phyloP scores from a whole-genome alignment of 2,329 filamentous ascomycete species.

The Hymenoscyphus fructigenus region DNA sequence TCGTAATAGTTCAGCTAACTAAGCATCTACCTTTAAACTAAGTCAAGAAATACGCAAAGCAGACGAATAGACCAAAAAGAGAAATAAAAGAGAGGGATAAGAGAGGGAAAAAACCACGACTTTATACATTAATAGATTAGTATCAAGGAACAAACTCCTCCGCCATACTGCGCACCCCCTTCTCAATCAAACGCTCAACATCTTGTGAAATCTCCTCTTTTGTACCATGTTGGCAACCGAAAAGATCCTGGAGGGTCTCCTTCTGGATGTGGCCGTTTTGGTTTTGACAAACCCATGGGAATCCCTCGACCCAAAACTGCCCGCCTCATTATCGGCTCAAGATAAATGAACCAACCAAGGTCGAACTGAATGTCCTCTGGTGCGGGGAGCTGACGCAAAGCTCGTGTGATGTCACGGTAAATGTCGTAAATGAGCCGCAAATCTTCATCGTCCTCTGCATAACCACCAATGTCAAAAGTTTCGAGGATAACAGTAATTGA shows the following conservation, averaged over 20 bases:
- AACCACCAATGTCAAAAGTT: slow-evolving; percentile 2
- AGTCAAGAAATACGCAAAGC: not conserved
- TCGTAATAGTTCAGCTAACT: not conserved
- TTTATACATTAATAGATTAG: not conserved
- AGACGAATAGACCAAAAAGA: not conserved
- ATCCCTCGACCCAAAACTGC: slow-evolving; percentile 4
- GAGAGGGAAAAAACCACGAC: not conserved
- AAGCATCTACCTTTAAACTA: not conserved
- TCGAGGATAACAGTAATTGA: slow-evolving; percentile 2
- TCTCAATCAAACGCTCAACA: not conserved
- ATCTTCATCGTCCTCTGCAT: slow-evolving; percentile 8
- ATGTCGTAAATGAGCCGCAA: slow-evolving; percentile 8
- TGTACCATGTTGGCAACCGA: not conserved
- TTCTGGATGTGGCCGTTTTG: not conserved
- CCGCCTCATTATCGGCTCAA: slow-evolving; percentile 8
- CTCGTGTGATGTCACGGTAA: slow-evolving; percentile 9
- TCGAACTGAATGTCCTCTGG: slow-evolving; percentile 9
- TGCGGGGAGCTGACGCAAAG: not conserved
- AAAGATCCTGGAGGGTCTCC: not conserved
- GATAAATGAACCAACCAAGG: slow-evolving; percentile 11
- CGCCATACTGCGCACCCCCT: not conserved
- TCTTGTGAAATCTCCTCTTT: not conserved
- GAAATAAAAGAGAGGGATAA: not conserved
- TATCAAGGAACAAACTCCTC: not conserved
- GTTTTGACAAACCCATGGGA: not conserved